Evolutionary conservation across 192 early-diverging fungal species (phyloP), one percentile per base, ranked within the genome.

Genomic region (Ramicandelaber brevisporus): DNA sequence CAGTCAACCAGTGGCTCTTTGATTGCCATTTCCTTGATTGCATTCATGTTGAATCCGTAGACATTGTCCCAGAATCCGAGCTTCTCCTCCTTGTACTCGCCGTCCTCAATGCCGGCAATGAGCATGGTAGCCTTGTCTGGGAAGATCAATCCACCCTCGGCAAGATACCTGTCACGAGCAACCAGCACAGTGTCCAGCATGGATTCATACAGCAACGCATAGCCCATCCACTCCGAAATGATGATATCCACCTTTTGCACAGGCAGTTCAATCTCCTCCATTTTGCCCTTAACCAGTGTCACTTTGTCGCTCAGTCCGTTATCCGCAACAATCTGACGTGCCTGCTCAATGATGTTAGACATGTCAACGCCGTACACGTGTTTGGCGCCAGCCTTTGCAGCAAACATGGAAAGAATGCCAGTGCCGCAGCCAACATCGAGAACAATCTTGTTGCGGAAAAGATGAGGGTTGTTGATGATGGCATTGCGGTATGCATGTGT

Each of bases 171-270:
- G 59, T 99, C 89, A 33, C 93, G 67, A 6, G 93, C 93, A 33
- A 88, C 71, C 21, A 99, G 62, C 6, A 99, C 86, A n/a, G 93
- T 88, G 63, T 96, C 92, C 38, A 99, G 65, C 93, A 99, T 99
- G 47, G 81, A 76, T 61, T 98, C 89, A 55, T 89, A 95, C 22
- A 93, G 55, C 42, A 99, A 67, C 44, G 82, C 86, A 59, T 99
- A 99, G 14, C 93, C 93, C 93, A 99, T 99, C 93, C 93, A 99
- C 43, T 99, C 93, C 3, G 85, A 90, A 34, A 99, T 88, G 33
- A 99, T 99, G 38, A 99, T 93, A 48, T 99, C 93, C 18, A 96
- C 89, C 46, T 93, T 76, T 29, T 76, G 65, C 23, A 85, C 87
- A 12, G 93, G 89, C 33, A 99, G 57, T 9, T 50, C 47, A 10